Evolutionary conservation across 345 rosid species (phyloP), one percentile per base, ranked within the genome.

Genomic region (Eucalyptus tenuipes): DNA sequence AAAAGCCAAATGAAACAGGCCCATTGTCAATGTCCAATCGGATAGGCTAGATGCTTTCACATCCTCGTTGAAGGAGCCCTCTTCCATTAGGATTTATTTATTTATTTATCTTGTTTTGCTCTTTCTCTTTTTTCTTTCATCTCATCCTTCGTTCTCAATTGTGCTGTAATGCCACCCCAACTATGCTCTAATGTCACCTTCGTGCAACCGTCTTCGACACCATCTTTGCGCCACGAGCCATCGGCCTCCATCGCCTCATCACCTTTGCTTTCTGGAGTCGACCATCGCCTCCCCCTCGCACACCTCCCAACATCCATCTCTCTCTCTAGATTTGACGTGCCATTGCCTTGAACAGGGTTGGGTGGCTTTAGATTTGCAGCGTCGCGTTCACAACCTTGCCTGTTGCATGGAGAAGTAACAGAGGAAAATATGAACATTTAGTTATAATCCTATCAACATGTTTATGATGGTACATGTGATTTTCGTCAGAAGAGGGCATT

Each of bases 401-500:
- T 61, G 1, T 29, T 1, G 2, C 3, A 4, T 27, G 71, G 9
- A 29, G n/a, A 29, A 29, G 71, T 13, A 64, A 14, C 1, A 2
- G 20, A 64, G 75, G 2, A n/a, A 61, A n/a, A 64, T 64, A 14
- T n/a, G 7, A n/a, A 7, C 20, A 31, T n/a, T n/a, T n/a, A 13
- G 17, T n/a, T 0, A 64, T 2, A 64, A 14, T 4, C 10, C 4
- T 0, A 1, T n/a, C 10, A 14, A 14, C 18, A 64, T 64, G 75
- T 64, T 14, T 64, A 16, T 14, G 5, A 64, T 14, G 4, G 10
- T 64, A 64, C 40, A 64, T 14, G 20, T 1, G 20, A 64, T 5
- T n/a, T 64, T 15, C 0, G 4, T 64, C 1, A 31, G 3, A n/a
- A 64, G 10, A 64, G 0, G 6, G 20, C 37, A n/a, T 14, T 0